Evolutionary conservation across 2,329 filamentous ascomycete species (phyloP).

Genomic region (Nigrograna mackinnonii): DNA sequence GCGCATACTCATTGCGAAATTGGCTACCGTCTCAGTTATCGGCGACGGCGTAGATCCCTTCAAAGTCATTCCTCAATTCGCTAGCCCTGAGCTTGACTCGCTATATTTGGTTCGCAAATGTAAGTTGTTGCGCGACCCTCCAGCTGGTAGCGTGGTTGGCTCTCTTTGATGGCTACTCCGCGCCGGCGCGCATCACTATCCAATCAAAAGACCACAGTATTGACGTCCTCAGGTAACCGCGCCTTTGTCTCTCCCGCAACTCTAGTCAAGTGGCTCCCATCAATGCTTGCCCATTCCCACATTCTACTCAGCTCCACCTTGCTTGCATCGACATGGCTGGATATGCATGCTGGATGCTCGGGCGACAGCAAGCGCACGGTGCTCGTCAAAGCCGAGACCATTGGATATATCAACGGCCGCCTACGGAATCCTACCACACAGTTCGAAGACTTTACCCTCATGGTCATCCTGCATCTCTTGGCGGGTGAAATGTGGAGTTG

Average conservation of each 20-base stretch:
- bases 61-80: constrained; percentile 22
- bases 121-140: constrained; percentile 10
- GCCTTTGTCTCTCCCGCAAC: constrained; percentile 23
- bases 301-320: constrained; percentile 26
- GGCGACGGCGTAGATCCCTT: constrained; percentile 26
- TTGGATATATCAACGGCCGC: constrained; percentile 28
- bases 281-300: constrained; percentile 26
- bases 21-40: constrained; percentile 14
- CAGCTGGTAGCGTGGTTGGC: too few relatives aligned
- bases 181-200: constrained; percentile 1
- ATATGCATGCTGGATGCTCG: constrained; percentile 23
- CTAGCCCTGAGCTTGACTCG: constrained; percentile 15
- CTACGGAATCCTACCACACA: constrained; percentile 11
- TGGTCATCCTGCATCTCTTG: constrained; percentile 32
- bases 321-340: constrained; percentile 30
- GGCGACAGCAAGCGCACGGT: constrained; percentile 29
- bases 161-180: too few relatives aligned
- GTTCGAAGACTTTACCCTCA: constrained; percentile 27
- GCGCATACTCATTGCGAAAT: constrained; percentile 13
- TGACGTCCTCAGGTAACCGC: constrained; percentile 18
- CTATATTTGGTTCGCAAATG: constrained; percentile 21
- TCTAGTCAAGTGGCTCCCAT: constrained; percentile 27
- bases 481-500: constrained; percentile 34
- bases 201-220: constrained; percentile 3
- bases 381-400: constrained; percentile 28